Percentiles rank a stretch among this genome's conserved stretches.
Evolutionary conservation across 371 early-diverging fungal species (phyloP).

Genomic region (Mortierella sp.): DNA sequence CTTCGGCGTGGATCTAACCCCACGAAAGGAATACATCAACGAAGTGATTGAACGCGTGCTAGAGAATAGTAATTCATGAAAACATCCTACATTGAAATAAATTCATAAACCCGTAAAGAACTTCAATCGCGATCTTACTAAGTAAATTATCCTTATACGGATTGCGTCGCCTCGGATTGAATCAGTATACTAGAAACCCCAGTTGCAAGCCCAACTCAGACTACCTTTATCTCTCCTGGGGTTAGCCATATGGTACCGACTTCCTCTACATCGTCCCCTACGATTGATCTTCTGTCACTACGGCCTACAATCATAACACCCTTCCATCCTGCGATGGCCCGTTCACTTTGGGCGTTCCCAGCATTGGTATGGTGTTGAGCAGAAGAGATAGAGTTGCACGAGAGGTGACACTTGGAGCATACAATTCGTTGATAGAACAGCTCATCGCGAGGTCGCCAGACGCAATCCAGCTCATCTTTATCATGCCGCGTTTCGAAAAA

Average conservation of each 20-base stretch:
- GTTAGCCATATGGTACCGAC: constrained; percentile 27
- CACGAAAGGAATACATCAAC: constrained; percentile 90
- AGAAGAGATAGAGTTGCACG: background rate
- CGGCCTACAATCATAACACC: constrained; percentile 31
- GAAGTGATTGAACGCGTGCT: constrained; percentile 81
- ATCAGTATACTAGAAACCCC: background rate
- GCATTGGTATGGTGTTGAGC: background rate
- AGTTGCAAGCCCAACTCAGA: background rate
- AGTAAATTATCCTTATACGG: too few species aligned
- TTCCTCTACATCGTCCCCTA: constrained; percentile 2
- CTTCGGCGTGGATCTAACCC: constrained; percentile 87
- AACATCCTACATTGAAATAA: background rate
- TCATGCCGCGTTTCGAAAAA: constrained; percentile 1
- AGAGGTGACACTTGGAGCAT: constrained; percentile 13
- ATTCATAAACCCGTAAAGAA: background rate
- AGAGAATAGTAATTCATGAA: constrained; percentile 14
- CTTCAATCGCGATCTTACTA: too few species aligned
- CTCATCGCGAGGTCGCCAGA: constrained; percentile 26
- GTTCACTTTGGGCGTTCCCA: background rate
- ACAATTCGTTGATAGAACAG: constrained; percentile 30
- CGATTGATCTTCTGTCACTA: background rate
- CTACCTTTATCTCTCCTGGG: constrained; percentile 21
- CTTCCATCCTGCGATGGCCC: constrained; percentile 21
- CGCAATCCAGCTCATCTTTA: constrained; percentile 27
- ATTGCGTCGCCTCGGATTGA: background rate